phyloP scores from a whole-genome alignment of 2,329 filamentous ascomycete species.

The Cladosporium sp. region DNA sequence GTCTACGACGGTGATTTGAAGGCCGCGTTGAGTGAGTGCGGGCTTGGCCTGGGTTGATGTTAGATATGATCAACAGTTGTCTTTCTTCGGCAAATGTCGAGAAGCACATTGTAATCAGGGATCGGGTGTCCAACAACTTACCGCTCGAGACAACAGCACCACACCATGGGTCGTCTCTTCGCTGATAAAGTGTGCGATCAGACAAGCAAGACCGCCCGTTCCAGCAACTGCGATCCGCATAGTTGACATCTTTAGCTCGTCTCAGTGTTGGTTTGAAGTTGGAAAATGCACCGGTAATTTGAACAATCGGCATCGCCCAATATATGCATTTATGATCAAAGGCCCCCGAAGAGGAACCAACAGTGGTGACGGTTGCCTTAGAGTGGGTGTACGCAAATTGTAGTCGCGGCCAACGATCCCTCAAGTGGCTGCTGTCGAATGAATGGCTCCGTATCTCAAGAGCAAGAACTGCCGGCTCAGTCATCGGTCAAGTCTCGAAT shows the following conservation, averaged over 20 bases:
- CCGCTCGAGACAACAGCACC: conserved; percentile 68
- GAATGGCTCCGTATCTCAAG: not conserved
- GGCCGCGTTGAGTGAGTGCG: conserved; percentile 57
- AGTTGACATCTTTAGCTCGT: conserved; percentile 38
- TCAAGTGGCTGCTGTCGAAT: not conserved
- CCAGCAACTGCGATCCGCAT: conserved; percentile 66
- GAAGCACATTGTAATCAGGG: not conserved
- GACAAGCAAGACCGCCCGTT: conserved; percentile 60
- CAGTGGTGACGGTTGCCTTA: not conserved
- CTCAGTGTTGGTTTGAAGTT: not conserved
- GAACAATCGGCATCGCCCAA: not conserved
- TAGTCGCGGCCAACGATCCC: conserved; percentile 5
- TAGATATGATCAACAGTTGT: conserved; percentile 18
- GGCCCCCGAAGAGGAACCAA: not conserved
- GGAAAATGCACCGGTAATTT: not conserved
- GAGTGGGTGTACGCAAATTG: not conserved
- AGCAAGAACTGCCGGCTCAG: not conserved
- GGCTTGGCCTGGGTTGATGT: conserved; percentile 52
- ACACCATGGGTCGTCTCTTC: conserved; percentile 66
- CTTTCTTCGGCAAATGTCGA: not conserved
- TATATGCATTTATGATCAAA: not conserved
- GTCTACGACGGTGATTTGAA: conserved; percentile 70
- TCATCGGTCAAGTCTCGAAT: not conserved
- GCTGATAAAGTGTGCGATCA: conserved; percentile 62
- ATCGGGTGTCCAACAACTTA: conserved; percentile 41